Evolutionary conservation across 768 basidiomycete species (phyloP), one percentile per base, ranked within the genome.

Genomic region (Lentinula edodes): DNA sequence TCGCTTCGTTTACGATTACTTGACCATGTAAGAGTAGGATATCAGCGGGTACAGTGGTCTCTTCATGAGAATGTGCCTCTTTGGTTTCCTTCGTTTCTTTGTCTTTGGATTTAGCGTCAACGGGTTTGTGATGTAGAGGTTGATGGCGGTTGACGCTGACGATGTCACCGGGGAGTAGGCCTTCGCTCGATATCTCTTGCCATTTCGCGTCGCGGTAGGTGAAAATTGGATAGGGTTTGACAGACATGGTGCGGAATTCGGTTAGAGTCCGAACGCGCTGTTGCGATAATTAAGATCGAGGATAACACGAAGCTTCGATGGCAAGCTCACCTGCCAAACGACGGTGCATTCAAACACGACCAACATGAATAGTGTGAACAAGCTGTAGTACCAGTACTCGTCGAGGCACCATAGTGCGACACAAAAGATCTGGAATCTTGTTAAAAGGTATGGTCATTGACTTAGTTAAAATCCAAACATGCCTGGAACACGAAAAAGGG

Each of bases 351-450:
- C 97, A 70, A 99, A 99, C 64, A 97, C 90, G 52, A 99, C 77
- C 39, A 99, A 81, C 97, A 99, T 99, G 83, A 99, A 98, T 28
- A 95, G 80, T 1, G 97, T 98, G 77, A 99, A 99, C 43, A 99
- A 73, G 60, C 91, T 90, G 80, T 98, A 99, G 73, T 97, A 98
- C 95, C 95, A 98, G 73, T 98, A 99, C 72, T 98, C 97, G 68
- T 99, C 97, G 67, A 99, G 74, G 71, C 91, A 93, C 97, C 97
- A 99, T 9, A 99, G 78, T 0, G 92, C 94, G 1, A 98, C 97
- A 65, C 97, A 98, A 75, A 99, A 98, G 16, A 98, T 76, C 59
- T 58, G 18, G 5, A 43, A 13, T 5, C 13, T 6, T 15, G 43
- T 43, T 35, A 46, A 15, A 10, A 28, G 3, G 10, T 6, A 28